phyloP scores from a whole-genome alignment of 2,329 filamentous ascomycete species.

The Lasiodiplodia citricola region DNA sequence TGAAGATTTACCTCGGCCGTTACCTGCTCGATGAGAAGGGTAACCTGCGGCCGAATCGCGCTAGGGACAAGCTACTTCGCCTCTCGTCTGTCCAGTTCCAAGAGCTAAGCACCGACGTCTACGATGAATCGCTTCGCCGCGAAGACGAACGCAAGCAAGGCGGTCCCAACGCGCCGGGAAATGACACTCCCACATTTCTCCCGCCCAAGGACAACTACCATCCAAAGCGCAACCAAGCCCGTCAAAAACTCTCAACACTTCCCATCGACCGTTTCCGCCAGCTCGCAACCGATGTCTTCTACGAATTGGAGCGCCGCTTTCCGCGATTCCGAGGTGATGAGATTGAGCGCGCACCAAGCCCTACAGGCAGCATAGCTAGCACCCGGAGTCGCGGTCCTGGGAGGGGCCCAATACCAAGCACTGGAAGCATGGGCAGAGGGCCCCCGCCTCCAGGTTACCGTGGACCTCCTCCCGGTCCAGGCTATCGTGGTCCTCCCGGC shows the following conservation, averaged over 20 bases:
- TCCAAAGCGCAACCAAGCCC: slow-evolving; percentile 96
- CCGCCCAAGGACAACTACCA: slow-evolving; percentile 89
- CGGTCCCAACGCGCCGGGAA: slow-evolving; percentile 54
- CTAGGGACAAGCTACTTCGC: slow-evolving; percentile 90
- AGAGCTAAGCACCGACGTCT: slow-evolving; percentile 96
- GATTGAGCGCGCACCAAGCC: slow-evolving; percentile 69
- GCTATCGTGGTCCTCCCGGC: slow-evolving; percentile 31
- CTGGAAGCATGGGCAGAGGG: slow-evolving; percentile 55
- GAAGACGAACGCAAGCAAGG: slow-evolving; percentile 65
- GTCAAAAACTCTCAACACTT: slow-evolving; percentile 90
- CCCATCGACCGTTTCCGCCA: slow-evolving; percentile 87
- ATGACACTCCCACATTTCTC: slow-evolving; percentile 64
- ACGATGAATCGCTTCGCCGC: slow-evolving; percentile 88
- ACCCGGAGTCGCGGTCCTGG: slow-evolving; percentile 63
- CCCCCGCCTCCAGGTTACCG: slow-evolving; percentile 32
- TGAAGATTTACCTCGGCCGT: slow-evolving; percentile 75
- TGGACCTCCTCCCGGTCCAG: slow-evolving; percentile 27
- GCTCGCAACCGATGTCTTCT: slow-evolving; percentile 93
- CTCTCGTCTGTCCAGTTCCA: slow-evolving; percentile 93
- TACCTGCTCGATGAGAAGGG: slow-evolving; percentile 76
- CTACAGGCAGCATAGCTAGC: slow-evolving; percentile 64
- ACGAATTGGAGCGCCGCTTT: slow-evolving; percentile 88
- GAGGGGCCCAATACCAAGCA: slow-evolving; percentile 57
- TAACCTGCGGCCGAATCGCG: slow-evolving; percentile 80
- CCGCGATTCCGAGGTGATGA: slow-evolving; percentile 77